Evolutionary conservation across 192 early-diverging fungal species (phyloP).

Genomic region (Paraglomus brasilianum): DNA sequence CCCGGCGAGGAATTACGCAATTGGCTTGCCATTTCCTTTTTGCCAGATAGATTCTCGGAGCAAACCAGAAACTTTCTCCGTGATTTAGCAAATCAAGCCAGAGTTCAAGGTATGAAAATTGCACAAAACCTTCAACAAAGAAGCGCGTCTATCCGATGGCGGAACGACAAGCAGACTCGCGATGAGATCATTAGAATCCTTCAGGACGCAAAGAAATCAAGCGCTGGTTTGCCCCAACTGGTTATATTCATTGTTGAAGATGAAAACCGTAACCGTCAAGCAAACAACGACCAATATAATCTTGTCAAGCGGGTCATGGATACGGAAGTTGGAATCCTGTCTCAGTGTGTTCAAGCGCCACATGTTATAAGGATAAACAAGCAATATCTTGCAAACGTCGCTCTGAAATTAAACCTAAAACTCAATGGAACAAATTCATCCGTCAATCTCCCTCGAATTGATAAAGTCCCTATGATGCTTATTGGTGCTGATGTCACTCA

Average conservation of each 20-base stretch:
- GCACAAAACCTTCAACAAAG: conserved; percentile 41
- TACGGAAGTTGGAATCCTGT: conserved; percentile 73
- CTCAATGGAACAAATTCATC: conserved; percentile 71
- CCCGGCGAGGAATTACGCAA: conserved; percentile 72
- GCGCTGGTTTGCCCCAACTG: conserved; percentile 71
- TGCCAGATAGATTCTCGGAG: conserved; percentile 50
- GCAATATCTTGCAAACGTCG: conserved; percentile 87
- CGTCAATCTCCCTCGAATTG: conserved; percentile 54
- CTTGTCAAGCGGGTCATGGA: conserved; percentile 78
- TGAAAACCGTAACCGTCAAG: conserved; percentile 40
- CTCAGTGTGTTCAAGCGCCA: conserved; percentile 80
- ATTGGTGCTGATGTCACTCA: conserved; percentile 87
- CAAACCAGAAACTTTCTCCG: conserved; percentile 72
- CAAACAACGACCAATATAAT: conserved; percentile 57
- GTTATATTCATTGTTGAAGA: conserved; percentile 81
- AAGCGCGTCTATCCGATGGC: conserved; percentile 48
- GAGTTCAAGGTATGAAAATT: conserved; percentile 68
- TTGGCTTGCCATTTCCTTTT: conserved; percentile 83
- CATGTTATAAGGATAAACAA: conserved; percentile 48
- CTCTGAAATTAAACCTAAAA: conserved; percentile 84
- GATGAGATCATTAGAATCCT: conserved; percentile 69
- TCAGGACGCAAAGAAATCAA: conserved; percentile 63
- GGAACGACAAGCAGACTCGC: conserved; percentile 55
- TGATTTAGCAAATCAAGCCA: conserved; percentile 68
- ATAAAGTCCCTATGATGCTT: conserved; percentile 65